Evolutionary conservation across 441 rosid genomes (phyloP).

Genomic region (Eruca vesicaria): DNA sequence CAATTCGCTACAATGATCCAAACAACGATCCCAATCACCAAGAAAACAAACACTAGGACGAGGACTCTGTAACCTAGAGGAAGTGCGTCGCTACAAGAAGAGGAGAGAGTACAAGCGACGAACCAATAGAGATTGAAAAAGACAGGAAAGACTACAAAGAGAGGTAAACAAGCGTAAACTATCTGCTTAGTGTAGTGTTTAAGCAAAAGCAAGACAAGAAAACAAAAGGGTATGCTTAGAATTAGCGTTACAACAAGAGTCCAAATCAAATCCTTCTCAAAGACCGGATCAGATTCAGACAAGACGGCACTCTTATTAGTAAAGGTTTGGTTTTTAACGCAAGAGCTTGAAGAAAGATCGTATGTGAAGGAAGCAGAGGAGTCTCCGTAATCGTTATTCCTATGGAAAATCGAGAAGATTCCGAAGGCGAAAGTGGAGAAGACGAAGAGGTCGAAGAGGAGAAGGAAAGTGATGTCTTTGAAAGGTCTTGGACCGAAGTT

Average conservation of each 20-base stretch:
- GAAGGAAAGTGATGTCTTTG: conserved; percentile 68
- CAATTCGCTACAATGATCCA: conserved; percentile 83
- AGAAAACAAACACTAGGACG: conserved; percentile 60
- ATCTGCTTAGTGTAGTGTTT: conserved; percentile 78
- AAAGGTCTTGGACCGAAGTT: conserved; percentile 54
- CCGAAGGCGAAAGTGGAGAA: conserved; percentile 61
- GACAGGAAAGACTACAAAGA: conserved; percentile 60
- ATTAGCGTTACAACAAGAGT: conserved; percentile 60
- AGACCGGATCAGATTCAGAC: conserved; percentile 36
- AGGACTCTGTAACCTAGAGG: conserved; percentile 70
- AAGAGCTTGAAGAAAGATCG: conserved; percentile 55
- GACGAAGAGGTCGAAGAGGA: conserved; percentile 55
- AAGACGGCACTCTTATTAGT: background rate
- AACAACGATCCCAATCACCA: conserved; percentile 58
- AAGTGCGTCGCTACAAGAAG: conserved; percentile 64
- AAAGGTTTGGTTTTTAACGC: conserved; percentile 44
- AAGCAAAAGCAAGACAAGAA: conserved; percentile 58
- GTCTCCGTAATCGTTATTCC: conserved; percentile 49
- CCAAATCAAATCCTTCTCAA: conserved; percentile 56
- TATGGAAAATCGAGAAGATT: conserved; percentile 57
- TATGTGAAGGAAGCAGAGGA: conserved; percentile 55
- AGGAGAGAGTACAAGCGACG: conserved; percentile 70
- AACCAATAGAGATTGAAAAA: conserved; percentile 86
- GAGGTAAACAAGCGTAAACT: conserved; percentile 74
- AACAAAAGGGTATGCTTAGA: conserved; percentile 71